Conservation (phyloP, 345 rosid genomes). For the Citrus trifoliata region DNA sequence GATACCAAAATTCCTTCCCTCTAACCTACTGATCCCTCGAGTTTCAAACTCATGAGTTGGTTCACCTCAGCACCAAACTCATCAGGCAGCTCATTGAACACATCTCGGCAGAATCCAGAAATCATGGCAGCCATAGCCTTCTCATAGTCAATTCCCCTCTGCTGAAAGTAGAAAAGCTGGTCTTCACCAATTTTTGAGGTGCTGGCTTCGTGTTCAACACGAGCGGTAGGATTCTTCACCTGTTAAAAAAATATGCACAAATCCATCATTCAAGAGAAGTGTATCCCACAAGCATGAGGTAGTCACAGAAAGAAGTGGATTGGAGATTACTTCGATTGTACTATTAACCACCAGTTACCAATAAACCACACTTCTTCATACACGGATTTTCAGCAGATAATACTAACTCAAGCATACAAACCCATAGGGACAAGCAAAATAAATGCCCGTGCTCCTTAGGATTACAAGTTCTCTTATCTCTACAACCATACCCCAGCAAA, state of each 20-base stretch:
- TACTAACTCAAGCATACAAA: background rate
- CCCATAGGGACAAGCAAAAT: background rate
- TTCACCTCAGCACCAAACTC: constrained; percentile 92
- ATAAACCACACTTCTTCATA: background rate
- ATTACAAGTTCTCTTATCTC: background rate
- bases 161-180: constrained; percentile 96
- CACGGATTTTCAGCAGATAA: background rate
- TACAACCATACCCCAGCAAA: background rate
- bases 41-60: constrained; percentile 91
- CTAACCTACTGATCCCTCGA: constrained; percentile 93
- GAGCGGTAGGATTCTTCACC: constrained; percentile 87
- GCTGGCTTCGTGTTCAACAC: constrained; percentile 96
- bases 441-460: background rate
- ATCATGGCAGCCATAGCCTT: constrained; percentile 97
- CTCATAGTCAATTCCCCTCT: constrained; percentile 91
- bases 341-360: background rate
- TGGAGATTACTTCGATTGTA: background rate
- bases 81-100: constrained; percentile 88
- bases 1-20: background rate
- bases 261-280: background rate
- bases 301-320: background rate
- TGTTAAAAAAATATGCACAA: constrained; percentile 16
- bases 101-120: constrained; percentile 86
- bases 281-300: background rate
- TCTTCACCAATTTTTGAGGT: constrained; percentile 93